Evolutionary conservation across 148 eudicot genomes (phyloP), one percentile per base, ranked within the genome.

Genomic region (Rhododendron kiyosumense): DNA sequence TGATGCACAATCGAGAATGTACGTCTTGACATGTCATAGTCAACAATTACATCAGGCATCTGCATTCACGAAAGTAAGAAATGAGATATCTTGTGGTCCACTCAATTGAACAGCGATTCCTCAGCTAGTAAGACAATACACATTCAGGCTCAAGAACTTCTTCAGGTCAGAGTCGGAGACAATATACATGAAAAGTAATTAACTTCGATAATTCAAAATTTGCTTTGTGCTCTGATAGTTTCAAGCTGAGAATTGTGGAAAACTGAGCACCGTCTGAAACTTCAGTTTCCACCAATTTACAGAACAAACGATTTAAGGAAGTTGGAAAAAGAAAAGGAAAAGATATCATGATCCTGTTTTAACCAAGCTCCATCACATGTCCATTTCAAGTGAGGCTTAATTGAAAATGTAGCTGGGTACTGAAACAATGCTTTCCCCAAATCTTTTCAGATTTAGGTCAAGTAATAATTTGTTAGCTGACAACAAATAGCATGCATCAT

Each of bases 21-120:
- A 79, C 78, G 88, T 14, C 61, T 89, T 20, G 94, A 92, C 95
- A 95, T 93, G 89, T 94, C 94, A 88, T 97, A 97, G 81, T 95
- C 99, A 67, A 94, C 90, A 84, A 93, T 87, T 79, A 95, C 83
- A 90, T 97, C 99, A 45, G 99, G 99, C 91, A 93, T 93, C 99
- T 97, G 98, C 89, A 88, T 81, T 86, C n/a, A 65, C 43, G 63
- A 41, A 89, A 83, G 51, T 63, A 78, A 79, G 43, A 26, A 38
- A 38, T 86, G 85, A 54, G 61, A 82, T 22, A 43, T 12, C 59
- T 57, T 12, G 79, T 34, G 45, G 82, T 43, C 24, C 43, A 43
- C 57, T 78, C 82, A 76, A 43, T 32, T 59, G 43, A 85, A 61
- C 75, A 41, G 10, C 11, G 4, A 61, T 41, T 43, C 34, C n/a